phyloP scores from a whole-genome alignment of 2,329 filamentous ascomycete species.

The Teratosphaeria nubilosa region DNA sequence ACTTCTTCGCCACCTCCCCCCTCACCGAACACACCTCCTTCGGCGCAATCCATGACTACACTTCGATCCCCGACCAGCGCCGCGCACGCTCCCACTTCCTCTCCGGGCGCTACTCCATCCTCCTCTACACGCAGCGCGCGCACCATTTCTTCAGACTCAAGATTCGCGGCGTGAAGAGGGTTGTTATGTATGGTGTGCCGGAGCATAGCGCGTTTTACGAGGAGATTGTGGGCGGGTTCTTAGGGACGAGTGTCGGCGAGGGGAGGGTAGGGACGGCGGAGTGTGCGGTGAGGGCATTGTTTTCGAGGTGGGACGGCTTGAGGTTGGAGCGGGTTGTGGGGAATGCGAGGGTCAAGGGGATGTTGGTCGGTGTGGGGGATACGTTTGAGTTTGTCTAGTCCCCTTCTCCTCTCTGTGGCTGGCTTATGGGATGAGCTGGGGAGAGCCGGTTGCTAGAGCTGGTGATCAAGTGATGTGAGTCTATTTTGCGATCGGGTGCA shows the following conservation, averaged over 20 bases:
- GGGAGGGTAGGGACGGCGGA: conserved; percentile 46
- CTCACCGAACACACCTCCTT: conserved; percentile 54
- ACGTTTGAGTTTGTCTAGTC: conserved; percentile 82
- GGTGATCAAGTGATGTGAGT: too few species aligned
- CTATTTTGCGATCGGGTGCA: too few species aligned
- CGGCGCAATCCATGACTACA: conserved; percentile 82
- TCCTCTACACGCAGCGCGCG: conserved; percentile 90
- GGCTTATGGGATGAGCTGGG: too few species aligned
- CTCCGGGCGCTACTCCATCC: conserved; percentile 66
- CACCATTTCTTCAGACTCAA: conserved; percentile 91
- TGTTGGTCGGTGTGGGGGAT: conserved; percentile 63
- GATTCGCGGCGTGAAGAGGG: conserved; percentile 66
- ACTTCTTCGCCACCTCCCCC: conserved; percentile 70
- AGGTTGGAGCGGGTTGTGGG: conserved; percentile 84
- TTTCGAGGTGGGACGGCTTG: conserved; percentile 82
- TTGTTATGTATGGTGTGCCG: conserved; percentile 85
- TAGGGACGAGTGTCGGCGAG: conserved; percentile 45
- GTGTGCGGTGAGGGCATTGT: conserved; percentile 48
- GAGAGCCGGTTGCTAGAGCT: too few species aligned
- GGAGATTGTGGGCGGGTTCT: conserved; percentile 61
- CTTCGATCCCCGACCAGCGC: conserved; percentile 64
- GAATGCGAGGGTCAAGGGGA: conserved; percentile 65
- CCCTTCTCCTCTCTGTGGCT: too few species aligned
- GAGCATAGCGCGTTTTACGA: conserved; percentile 78
- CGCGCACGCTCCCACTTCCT: conserved; percentile 82